These are phyloP conservation scores for Ajuga reptans DNA, from an alignment of 305 asterid species.

Conservation along the genomic window DNA sequence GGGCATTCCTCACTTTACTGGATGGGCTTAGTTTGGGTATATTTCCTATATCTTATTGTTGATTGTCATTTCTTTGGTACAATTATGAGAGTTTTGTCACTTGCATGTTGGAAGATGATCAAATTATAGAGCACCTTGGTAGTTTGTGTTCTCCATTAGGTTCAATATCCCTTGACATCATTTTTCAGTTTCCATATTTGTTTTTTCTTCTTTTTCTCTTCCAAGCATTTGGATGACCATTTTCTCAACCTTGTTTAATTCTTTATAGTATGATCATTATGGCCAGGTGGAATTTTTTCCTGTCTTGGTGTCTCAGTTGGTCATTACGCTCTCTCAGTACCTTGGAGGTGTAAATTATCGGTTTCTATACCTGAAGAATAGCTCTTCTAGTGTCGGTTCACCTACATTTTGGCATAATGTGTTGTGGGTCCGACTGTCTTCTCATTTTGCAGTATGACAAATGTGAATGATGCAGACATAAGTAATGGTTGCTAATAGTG, in stretches of 20 bases:
- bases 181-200: not conserved
- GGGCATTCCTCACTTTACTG: slow-evolving; percentile 72
- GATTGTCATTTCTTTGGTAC: not conserved
- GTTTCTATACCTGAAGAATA: not conserved
- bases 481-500: not conserved
- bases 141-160: not conserved
- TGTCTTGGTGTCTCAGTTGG: not conserved
- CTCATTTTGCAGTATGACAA: not conserved
- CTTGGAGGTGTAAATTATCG: not conserved
- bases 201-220: not conserved
- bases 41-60: not conserved
- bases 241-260: not conserved
- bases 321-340: not conserved
- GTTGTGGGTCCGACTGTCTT: not conserved
- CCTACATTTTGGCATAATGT: not conserved
- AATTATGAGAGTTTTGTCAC: not conserved
- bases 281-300: not conserved
- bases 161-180: not conserved
- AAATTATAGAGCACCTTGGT: not conserved
- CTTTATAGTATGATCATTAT: not conserved
- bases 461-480: not conserved
- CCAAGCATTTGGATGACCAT: not conserved
- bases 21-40: slow-evolving; percentile 88
- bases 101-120: not conserved
- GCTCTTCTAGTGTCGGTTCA: not conserved